Percentiles rank a stretch among this genome's conserved stretches.
These are phyloP conservation scores for Trichoderma sp. DNA, from an alignment of 2,329 filamentous ascomycete genomes.

Conservation along the genomic window DNA sequence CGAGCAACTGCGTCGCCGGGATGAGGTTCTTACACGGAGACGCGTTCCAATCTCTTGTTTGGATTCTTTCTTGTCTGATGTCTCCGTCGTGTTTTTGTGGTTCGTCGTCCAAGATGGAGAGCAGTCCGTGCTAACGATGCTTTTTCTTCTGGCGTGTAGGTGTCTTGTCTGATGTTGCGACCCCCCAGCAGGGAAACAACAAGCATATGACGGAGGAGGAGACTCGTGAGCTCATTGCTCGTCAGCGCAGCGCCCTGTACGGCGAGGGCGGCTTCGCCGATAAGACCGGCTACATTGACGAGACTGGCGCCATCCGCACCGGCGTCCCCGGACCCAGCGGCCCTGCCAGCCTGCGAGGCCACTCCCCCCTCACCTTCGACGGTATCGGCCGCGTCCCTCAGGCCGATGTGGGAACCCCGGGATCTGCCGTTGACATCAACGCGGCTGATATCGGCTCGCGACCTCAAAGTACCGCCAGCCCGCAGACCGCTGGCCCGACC, in stretches of 20 bases:
- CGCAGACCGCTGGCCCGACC: constrained; percentile 61
- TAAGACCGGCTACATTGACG: constrained; percentile 67
- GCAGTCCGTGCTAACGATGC: constrained; percentile 42
- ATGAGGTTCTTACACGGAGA: constrained; percentile 3
- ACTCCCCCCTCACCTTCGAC: constrained; percentile 80
- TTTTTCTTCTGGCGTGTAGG: constrained; percentile 51
- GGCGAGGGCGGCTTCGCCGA: constrained; percentile 74
- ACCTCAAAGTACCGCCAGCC: constrained; percentile 83
- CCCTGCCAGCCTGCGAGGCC: constrained; percentile 67
- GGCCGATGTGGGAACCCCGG: constrained; percentile 45
- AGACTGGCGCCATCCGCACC: constrained; percentile 63
- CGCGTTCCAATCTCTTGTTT: constrained; percentile 21
- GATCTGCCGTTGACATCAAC: constrained; percentile 46
- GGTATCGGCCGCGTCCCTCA: constrained; percentile 49
- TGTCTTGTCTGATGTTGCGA: constrained; percentile 50
- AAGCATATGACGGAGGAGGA: constrained; percentile 96
- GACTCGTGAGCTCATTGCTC: constrained; percentile 91
- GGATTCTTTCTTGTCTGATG: constrained; percentile 25
- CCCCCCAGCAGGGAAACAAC: constrained; percentile 50
- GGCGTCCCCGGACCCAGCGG: constrained; percentile 68
- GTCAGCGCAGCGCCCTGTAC: constrained; percentile 92
- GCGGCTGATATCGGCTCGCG: constrained; percentile 60
- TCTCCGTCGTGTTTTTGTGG: constrained; percentile 28
- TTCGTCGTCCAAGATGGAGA: constrained; percentile 34
- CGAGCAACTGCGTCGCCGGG: constrained; percentile 23